phyloP scores from a whole-genome alignment of 768 basidiomycete species.

The Cubamyces sp. region DNA sequence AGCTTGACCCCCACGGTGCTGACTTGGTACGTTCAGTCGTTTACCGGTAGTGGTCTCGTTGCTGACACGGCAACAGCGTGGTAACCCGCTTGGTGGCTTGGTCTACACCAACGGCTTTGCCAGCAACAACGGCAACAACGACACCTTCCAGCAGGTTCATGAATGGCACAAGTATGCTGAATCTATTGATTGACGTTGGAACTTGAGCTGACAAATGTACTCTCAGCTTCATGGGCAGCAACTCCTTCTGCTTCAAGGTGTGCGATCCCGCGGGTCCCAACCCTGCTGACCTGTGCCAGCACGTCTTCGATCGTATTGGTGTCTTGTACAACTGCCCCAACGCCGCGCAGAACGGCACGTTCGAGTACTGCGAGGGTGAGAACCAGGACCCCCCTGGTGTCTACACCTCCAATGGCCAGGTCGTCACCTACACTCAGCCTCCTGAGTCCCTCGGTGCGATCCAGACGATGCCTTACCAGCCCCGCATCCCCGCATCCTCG shows the following conservation, averaged over 20 bases:
- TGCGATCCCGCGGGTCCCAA: slow-evolving; percentile 64
- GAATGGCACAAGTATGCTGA: slow-evolving; percentile 69
- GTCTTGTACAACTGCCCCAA: slow-evolving; percentile 75
- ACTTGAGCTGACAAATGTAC: not conserved
- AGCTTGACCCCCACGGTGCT: slow-evolving; percentile 78
- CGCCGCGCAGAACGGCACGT: slow-evolving; percentile 57
- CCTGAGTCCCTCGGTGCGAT: slow-evolving; percentile 51
- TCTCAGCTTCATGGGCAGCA: slow-evolving; percentile 71
- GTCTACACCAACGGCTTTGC: slow-evolving; percentile 65
- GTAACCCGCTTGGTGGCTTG: slow-evolving; percentile 80
- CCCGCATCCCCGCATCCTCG: slow-evolving; percentile 45
- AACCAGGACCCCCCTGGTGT: slow-evolving; percentile 62
- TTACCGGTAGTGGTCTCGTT: not conserved
- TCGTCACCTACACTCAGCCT: slow-evolving; percentile 51
- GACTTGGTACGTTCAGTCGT: slow-evolving; percentile 49
- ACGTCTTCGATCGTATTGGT: slow-evolving; percentile 78
- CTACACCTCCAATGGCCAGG: slow-evolving; percentile 45
- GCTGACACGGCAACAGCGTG: slow-evolving; percentile 48
- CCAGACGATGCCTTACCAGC: slow-evolving; percentile 47
- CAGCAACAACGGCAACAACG: slow-evolving; percentile 42
- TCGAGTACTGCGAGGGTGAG: slow-evolving; percentile 70
- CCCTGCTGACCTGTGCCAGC: slow-evolving; percentile 61
- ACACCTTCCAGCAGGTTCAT: slow-evolving; percentile 54
- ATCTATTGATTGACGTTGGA: too few relatives aligned
- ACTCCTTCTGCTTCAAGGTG: slow-evolving; percentile 69